Conservation (phyloP, 2,329 filamentous ascomycete genomes). For the Chaetomiaceae sp. region DNA sequence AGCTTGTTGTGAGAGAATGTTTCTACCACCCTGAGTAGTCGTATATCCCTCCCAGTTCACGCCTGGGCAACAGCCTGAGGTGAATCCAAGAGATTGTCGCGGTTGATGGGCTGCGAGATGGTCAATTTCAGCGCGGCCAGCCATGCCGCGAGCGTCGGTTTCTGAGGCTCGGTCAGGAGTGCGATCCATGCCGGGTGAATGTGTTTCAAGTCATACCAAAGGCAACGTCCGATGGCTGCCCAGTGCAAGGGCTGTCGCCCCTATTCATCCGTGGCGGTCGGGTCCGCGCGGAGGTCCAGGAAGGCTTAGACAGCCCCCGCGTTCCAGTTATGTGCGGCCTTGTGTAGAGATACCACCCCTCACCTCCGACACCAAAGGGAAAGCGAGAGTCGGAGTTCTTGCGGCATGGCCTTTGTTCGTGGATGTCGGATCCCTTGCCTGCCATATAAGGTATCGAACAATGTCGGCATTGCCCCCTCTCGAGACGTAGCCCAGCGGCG, state of each 20-base stretch:
- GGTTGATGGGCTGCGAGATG: too few relatives aligned
- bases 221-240: slow-evolving; percentile 1
- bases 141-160: background rate
- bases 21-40: too few relatives aligned
- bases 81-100: too few relatives aligned
- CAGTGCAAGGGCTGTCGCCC: background rate
- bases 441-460: background rate
- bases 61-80: too few relatives aligned
- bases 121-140: background rate
- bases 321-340: slow-evolving; percentile 1
- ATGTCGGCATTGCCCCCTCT: background rate
- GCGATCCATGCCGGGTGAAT: background rate
- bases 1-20: too few relatives aligned
- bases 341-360: background rate
- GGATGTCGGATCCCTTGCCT: slow-evolving; percentile 3
- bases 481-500: background rate
- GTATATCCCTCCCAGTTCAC: too few relatives aligned
- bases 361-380: background rate
- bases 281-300: slow-evolving; percentile 1
- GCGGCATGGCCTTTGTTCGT: background rate
- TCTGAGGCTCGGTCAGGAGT: background rate
- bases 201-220: background rate
- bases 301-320: background rate
- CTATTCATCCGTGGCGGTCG: background rate
- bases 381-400: background rate